phyloP scores from a whole-genome alignment of 202 grass and related monocot genomes.

The Zizania palustris region DNA sequence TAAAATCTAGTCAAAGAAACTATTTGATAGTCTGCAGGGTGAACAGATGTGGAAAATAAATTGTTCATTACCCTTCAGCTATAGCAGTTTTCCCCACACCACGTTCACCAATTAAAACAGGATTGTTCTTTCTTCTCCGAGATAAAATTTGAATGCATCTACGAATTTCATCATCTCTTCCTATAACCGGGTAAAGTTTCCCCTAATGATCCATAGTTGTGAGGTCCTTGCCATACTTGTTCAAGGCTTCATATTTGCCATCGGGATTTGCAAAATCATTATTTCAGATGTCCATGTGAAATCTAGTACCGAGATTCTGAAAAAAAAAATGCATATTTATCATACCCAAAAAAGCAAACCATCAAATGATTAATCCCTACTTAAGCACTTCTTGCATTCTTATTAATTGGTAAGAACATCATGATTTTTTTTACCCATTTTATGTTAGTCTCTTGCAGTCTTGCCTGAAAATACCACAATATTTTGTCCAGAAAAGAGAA shows the following conservation, averaged over 20 bases:
- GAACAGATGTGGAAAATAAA: constrained; percentile 20
- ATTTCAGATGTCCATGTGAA: constrained; percentile 19
- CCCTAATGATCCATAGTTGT: constrained; percentile 91
- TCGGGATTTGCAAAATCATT: constrained; percentile 68
- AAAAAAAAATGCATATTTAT: background rate
- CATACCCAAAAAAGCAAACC: background rate
- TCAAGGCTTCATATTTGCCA: constrained; percentile 94
- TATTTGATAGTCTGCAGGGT: constrained; percentile 14
- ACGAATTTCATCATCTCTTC: constrained; percentile 97
- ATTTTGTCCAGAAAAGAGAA: background rate
- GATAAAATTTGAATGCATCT: constrained; percentile 99
- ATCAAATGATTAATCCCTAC: background rate
- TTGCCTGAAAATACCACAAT: background rate
- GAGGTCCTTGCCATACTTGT: constrained; percentile 97
- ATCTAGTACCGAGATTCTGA: background rate
- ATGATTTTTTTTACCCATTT: too few species aligned
- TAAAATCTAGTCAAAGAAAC: constrained; percentile 37
- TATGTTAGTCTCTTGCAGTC: background rate
- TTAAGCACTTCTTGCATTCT: constrained; percentile 7
- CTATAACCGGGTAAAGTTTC: constrained; percentile 98
- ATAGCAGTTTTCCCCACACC: constrained; percentile 99
- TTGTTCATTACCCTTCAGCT: constrained; percentile 79
- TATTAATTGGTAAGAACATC: background rate
- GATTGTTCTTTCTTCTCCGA: constrained; percentile 96
- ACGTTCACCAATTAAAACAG: constrained; percentile 97